Base-by-base conservation (phyloP, 495 filamentous ascomycete genomes). In the Aspergillus avenaceus region DNA sequence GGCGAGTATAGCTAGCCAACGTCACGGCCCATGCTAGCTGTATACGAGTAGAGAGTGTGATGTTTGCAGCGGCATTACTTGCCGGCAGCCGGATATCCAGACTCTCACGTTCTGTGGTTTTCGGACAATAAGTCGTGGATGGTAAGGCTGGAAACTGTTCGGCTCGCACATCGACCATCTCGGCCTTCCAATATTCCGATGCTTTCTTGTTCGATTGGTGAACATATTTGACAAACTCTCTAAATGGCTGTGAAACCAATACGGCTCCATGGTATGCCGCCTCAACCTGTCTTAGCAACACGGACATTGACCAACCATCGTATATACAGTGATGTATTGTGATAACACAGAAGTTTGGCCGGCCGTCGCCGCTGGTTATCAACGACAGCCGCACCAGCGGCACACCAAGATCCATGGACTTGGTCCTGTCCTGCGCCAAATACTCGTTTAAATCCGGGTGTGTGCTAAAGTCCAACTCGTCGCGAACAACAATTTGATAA, bases 131-230 rank as follows among this genome's bases (percentile, higher is more conserved):
- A 0, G 64, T 65, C 2, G 58, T 50, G 21, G 60, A 69, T 0
- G 79, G 76, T 9, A 80, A 58, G 3, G 62, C 19, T 1, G 79
- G 79, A 55, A 80, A 81, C 23, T 72, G 65, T 22, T 65, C 14
- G 13, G 38, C 47, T 4, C 43, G 8, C 22, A 21, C 70, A 9
- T 64, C 72, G 2, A 62, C 48, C 8, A 83, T 62, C 29, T 59
- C 53, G 2, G 57, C 46, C 0, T 65, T 64, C 64, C 64, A 67
- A 40, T 56, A 67, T 0, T 49, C 21, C 8, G 46, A 44, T 9
- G 43, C 37, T 8, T 42, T 40, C 28, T 64, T 56, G 8, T 6
- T 8, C 3, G 26, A 28, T 28, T 37, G 24, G 13, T 37, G 29
- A 4, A 62, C 27, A 45, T 67, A 60, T 9, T 59, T 43, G 43